phyloP scores from a whole-genome alignment of 352 stramenopile species.

The Phytophthora meadii region DNA sequence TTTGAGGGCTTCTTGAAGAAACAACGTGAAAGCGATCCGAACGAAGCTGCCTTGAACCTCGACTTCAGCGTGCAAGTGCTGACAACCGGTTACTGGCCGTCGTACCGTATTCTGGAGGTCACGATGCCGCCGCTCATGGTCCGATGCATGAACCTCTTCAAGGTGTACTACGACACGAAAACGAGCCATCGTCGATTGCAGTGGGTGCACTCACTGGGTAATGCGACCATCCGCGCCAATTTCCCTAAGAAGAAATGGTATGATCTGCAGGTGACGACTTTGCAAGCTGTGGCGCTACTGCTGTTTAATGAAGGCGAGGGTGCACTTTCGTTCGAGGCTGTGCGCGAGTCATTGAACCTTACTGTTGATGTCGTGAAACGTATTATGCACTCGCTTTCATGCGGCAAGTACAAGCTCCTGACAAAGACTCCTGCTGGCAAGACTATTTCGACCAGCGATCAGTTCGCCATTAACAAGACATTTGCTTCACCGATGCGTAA shows the following conservation, averaged over 20 bases:
- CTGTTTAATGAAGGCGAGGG: slow-evolving; percentile 93
- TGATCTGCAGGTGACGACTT: slow-evolving; percentile 97
- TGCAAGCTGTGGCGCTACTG: slow-evolving; percentile 97
- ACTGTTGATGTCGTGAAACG: slow-evolving; percentile 97
- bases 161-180: slow-evolving; percentile 94
- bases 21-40: slow-evolving; percentile 67
- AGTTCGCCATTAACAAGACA: slow-evolving; percentile 94
- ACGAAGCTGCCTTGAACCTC: slow-evolving; percentile 64
- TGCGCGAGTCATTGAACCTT: slow-evolving; percentile 94
- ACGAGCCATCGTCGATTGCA: slow-evolving; percentile 95
- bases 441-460: slow-evolving; percentile 95
- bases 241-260: slow-evolving; percentile 94
- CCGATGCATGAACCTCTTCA: slow-evolving; percentile 97
- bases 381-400: slow-evolving; percentile 98
- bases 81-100: slow-evolving; percentile 99
- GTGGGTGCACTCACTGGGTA: slow-evolving; percentile 97
- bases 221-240: slow-evolving; percentile 90
- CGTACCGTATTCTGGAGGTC: slow-evolving; percentile 97
- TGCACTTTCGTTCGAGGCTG: slow-evolving; percentile 89
- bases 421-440: slow-evolving; percentile 94
- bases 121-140: slow-evolving; percentile 94
- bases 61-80: slow-evolving; percentile 98
- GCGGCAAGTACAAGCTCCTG: slow-evolving; percentile 99
- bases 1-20: slow-evolving; percentile 95
- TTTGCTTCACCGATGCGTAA: slow-evolving; percentile 97